Evolutionary conservation across 2,329 filamentous ascomycete genomes (phyloP), one percentile per base, ranked within the genome.

Genomic region (Colletotrichum sublineola): DNA sequence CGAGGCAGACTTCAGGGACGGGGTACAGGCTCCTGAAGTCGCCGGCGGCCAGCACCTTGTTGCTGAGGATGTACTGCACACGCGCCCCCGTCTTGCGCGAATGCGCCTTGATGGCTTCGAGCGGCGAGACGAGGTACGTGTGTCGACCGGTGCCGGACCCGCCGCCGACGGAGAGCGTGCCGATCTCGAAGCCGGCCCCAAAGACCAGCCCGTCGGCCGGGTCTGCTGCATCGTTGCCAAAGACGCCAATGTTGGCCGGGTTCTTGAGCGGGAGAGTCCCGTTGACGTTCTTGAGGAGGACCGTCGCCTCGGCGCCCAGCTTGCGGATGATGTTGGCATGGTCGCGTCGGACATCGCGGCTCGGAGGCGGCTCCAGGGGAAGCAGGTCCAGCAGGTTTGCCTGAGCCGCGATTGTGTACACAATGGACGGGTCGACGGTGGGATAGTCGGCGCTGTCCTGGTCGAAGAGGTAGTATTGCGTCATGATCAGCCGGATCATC

Each of bases 161-260:
- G 87, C 91, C 91, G 57, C 90, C 91, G 88, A 92, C 91, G 31
- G 89, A 90, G 6, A 93, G 83, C 0, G 90, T 88, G 20, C 90
- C 90, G 24, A 84, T 83, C 74, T 89, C 85, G 76, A 91, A 93
- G 6, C 86, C 87, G 7, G 86, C 84, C 5, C 70, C 68, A 2
- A 67, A 73, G 15, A 71, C 67, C 1, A 60, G 55, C 1, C 71
- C 71, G 20, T 73, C 60, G 31, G 58, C 40, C 1, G 71, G 71
- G 77, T 93, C 91, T 2, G 76, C 75, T 77, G 91, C 93, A 9
- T 87, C 83, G 78, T 93, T 93, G 5, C 92, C 92, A 72, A 94
- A 89, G 66, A 91, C 82, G 9, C 87, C 89, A 9, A 91, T 84
- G 75, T 84, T 86, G 74, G 83, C 68, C 74, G 86, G 86, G 65